Percentiles rank a stretch among this genome's conserved stretches.
Evolutionary conservation across 2,329 filamentous ascomycete genomes (phyloP).

Genomic region (Aspergillus alliaceus): DNA sequence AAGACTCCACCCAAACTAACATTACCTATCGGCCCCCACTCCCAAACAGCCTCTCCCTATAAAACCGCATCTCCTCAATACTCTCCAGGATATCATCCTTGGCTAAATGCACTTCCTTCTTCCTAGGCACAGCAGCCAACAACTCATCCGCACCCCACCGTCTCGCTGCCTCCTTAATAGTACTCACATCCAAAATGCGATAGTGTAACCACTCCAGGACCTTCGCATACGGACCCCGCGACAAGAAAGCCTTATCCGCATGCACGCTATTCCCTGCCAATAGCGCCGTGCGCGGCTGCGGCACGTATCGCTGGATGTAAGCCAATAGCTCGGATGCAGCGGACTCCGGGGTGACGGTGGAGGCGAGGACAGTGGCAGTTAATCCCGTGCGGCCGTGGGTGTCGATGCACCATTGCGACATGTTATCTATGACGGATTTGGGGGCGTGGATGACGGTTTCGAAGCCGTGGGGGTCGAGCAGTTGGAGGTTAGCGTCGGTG

Average conservation of each 20-base stretch:
- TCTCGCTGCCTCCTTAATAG: slow-evolving; percentile 83
- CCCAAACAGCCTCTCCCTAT: slow-evolving; percentile 68
- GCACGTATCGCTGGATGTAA: slow-evolving; percentile 74
- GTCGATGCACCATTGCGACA: slow-evolving; percentile 85
- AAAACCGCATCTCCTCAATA: slow-evolving; percentile 86
- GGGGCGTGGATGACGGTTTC: slow-evolving; percentile 76
- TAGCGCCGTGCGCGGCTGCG: slow-evolving; percentile 65
- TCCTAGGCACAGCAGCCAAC: slow-evolving; percentile 64
- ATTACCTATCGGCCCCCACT: not conserved
- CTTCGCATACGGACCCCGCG: slow-evolving; percentile 68
- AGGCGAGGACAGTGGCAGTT: slow-evolving; percentile 71
- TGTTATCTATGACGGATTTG: slow-evolving; percentile 67
- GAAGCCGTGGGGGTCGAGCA: slow-evolving; percentile 76
- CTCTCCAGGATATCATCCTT: slow-evolving; percentile 91
- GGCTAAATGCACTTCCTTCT: slow-evolving; percentile 78
- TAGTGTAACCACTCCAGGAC: slow-evolving; percentile 81
- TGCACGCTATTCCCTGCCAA: slow-evolving; percentile 94
- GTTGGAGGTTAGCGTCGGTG: slow-evolving; percentile 74
- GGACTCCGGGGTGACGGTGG: slow-evolving; percentile 67
- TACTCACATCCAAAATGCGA: slow-evolving; percentile 86
- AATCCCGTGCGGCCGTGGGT: slow-evolving; percentile 82
- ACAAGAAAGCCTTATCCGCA: slow-evolving; percentile 80
- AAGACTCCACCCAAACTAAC: too few species aligned
- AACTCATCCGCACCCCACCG: slow-evolving; percentile 72
- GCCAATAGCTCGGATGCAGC: slow-evolving; percentile 72